These are phyloP conservation scores for Lizonia empirigonia DNA, from an alignment of 2,329 filamentous ascomycete genomes.

Conservation along the genomic window DNA sequence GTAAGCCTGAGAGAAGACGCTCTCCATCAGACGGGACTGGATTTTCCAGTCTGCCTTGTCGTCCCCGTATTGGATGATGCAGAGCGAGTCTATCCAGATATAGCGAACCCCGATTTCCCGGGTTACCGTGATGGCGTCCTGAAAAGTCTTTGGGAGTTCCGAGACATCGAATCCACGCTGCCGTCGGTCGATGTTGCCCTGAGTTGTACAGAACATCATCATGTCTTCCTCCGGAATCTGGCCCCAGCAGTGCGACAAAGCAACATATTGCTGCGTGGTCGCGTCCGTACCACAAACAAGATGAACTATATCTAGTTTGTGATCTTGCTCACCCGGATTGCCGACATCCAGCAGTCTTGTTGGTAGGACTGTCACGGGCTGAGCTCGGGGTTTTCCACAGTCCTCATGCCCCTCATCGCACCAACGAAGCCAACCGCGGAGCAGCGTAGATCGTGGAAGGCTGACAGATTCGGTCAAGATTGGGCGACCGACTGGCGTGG, in stretches of 20 bases:
- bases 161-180: neutral
- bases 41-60: neutral
- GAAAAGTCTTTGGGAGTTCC: neutral
- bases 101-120: neutral
- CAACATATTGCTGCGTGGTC: neutral
- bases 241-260: neutral
- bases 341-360: neutral
- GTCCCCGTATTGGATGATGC: neutral
- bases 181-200: neutral
- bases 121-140: neutral
- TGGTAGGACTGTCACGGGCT: neutral
- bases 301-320: no score
- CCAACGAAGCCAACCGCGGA: neutral
- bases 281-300: no score
- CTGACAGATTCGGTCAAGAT: neutral
- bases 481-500: neutral
- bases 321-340: neutral
- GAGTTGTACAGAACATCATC: neutral
- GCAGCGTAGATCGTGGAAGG: neutral
- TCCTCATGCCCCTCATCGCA: neutral
- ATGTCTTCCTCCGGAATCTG: neutral
- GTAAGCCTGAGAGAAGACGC: neutral
- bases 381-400: neutral
- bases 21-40: neutral
- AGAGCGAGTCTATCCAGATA: neutral